These are phyloP conservation scores for Dioscorea dumetorum DNA, from an alignment of 106 monocot species.

Conservation along the genomic window DNA sequence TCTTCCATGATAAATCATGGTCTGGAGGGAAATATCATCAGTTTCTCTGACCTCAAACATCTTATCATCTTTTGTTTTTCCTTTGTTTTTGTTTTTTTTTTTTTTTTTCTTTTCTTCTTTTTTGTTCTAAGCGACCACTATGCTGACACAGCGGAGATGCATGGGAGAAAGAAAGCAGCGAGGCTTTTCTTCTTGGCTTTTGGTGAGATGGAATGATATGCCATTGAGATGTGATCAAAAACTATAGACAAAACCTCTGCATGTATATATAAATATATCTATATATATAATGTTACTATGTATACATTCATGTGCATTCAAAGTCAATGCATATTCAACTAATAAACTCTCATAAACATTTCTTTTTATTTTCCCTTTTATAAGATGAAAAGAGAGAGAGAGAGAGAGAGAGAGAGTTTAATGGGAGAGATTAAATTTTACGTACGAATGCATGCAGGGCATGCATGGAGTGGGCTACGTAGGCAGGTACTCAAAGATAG, in stretches of 20 bases:
- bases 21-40: conserved; percentile 13
- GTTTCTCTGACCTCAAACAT: conserved; percentile 20
- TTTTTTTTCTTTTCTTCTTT: too few relatives aligned
- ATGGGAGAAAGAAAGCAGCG: conserved; percentile 5
- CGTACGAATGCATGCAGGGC: conserved; percentile 4
- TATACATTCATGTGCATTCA: neutral
- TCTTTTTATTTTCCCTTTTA: neutral
- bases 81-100: too few relatives aligned
- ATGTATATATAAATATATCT: neutral
- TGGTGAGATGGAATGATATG: neutral
- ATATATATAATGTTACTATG: neutral
- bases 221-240: neutral
- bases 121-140: neutral
- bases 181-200: conserved; percentile 5
- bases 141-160: neutral
- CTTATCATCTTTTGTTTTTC: conserved; percentile 3
- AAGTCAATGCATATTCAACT: neutral
- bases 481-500: neutral
- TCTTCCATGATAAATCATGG: conserved; percentile 1
- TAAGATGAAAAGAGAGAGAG: too few relatives aligned
- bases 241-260: neutral
- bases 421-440: too few relatives aligned
- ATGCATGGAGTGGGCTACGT: conserved; percentile 1
- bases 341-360: too few relatives aligned
- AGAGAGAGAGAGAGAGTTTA: too few relatives aligned